Base-by-base conservation (phyloP, 2,329 filamentous ascomycete genomes). In the Colletotrichum magnum region DNA sequence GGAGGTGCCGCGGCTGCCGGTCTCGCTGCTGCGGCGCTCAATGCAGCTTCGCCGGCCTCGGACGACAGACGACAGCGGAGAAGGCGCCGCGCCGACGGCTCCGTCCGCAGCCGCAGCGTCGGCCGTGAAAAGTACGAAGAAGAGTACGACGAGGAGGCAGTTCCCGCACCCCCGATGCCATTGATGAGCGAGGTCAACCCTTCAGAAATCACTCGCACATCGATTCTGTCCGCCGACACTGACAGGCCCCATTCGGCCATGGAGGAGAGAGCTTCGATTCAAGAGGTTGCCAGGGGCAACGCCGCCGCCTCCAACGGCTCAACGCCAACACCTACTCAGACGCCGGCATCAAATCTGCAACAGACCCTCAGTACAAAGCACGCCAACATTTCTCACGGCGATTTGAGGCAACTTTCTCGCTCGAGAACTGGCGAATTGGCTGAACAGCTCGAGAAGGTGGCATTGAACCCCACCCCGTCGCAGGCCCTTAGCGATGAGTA, bases 171-270 rank as follows among this genome's bases (percentile, higher is more conserved):
- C 6, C 93, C 93, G 6, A 94, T 98, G 92, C 95, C 95, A 3
- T 86, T 97, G 71, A 92, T 93, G 79, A 97, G 95, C 79, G 93
- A 94, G 64, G 89, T 97, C 66, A 92, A 93, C 72, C 89, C 93
- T 50, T 97, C 95, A 0, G 95, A 98, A 59, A 81, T 98, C 64
- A 98, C 95, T 0, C 88, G 95, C 74, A 92, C 92, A 16, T 98
- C 95, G 0, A 93, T 98, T 62, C 82, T 96, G 18, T 96, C 95
- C 5, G 93, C 93, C 36, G 90, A 93, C 32, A 93, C 93, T 0
- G 93, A 94, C 72, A 85, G 90, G 59, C 92, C 93, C 16, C 86
- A 88, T 54, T 93, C 92, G 18, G 89, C 91, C 24, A 91, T 86
- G 75, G 90, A 87, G 74, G 88, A 88, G 80, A 85, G 81, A 75